Evolutionary conservation across 768 basidiomycete species (phyloP), one percentile per base, ranked within the genome.

Genomic region (Hydnomerulius pinastri): DNA sequence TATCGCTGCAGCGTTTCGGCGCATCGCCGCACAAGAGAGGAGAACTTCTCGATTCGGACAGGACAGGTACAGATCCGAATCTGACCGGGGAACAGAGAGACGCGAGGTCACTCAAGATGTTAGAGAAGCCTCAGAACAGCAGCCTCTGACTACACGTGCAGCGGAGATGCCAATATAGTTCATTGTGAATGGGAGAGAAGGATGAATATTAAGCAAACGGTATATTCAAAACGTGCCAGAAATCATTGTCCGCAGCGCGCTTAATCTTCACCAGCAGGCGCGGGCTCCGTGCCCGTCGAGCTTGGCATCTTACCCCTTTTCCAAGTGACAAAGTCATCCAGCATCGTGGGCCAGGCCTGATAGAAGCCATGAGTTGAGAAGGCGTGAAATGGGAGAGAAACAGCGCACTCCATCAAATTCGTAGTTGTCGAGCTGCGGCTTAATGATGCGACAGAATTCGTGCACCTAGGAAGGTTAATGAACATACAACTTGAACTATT

Each of bases 261-360:
- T n/a, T 41, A 46, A 18, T 48, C 12, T 25, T 46, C 43, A 38
- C 47, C 50, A 24, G n/a, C 37, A 12, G 37, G 21, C 33, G 42
- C 44, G 44, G 45, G 11, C 24, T 4, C 45, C 32, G 40, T 29
- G 50, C 41, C 42, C 25, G 42, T 47, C 6, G 51, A 33, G 21
- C 9, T 29, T 43, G 50, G 24, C 43, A 39, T 46, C 50, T 56
- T 69, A 5, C 49, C 51, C 51, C 67, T 72, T 63, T 85, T 89
- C 86, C 84, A 90, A 2, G 64, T 63, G 5, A 84, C 87, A 60
- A 92, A 92, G 53, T 90, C 83, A 59, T 92, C 90, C 38, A 92
- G 69, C 54, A 90, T 72, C 12, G 88, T 87, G 1, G 90, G 90
- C 90, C 90, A 92, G 28, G 88, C 86, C 87, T 90, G 21, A 5